Conservation (phyloP, 352 stramenopile species). For the Hyaloperonospora arabidopsidis region DNA sequence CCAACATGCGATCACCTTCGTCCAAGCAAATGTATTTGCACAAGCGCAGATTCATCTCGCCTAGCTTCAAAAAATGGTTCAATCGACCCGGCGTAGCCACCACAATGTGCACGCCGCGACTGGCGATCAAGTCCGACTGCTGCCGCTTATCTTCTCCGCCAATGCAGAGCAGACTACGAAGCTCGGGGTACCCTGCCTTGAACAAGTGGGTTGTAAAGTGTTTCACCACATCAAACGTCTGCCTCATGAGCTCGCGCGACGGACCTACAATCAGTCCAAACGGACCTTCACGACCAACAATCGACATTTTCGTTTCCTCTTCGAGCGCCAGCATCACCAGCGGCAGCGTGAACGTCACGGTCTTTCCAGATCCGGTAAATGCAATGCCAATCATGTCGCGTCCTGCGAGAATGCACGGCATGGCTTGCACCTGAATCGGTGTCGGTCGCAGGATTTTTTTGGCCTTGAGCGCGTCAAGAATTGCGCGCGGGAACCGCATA, state of each 20-base stretch:
- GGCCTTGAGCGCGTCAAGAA: constrained; percentile 87
- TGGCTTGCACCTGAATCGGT: constrained; percentile 97
- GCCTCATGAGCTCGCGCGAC: constrained; percentile 94
- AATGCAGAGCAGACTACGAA: constrained; percentile 92
- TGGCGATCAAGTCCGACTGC: constrained; percentile 85
- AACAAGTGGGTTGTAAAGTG: constrained; percentile 87
- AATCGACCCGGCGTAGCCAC: constrained; percentile 95
- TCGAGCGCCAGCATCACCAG: constrained; percentile 96
- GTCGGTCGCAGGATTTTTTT: constrained; percentile 96
- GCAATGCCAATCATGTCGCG: constrained; percentile 98
- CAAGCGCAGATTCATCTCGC: constrained; percentile 91
- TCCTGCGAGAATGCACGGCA: constrained; percentile 93
- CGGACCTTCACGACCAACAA: constrained; percentile 91
- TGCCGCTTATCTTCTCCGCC: constrained; percentile 91
- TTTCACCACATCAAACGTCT: constrained; percentile 96
- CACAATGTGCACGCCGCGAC: constrained; percentile 92
- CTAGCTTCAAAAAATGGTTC: constrained; percentile 94
- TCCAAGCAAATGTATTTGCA: constrained; percentile 98
- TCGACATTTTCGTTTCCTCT: constrained; percentile 92
- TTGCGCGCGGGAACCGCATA: constrained; percentile 94
- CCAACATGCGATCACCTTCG: constrained; percentile 97
- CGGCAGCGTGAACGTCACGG: constrained; percentile 95
- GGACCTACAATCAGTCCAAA: constrained; percentile 96
- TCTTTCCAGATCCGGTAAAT: constrained; percentile 99
- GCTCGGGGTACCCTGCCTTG: constrained; percentile 58